Conservation (phyloP, 2,329 filamentous ascomycete genomes). For the Fusarium succisae region DNA sequence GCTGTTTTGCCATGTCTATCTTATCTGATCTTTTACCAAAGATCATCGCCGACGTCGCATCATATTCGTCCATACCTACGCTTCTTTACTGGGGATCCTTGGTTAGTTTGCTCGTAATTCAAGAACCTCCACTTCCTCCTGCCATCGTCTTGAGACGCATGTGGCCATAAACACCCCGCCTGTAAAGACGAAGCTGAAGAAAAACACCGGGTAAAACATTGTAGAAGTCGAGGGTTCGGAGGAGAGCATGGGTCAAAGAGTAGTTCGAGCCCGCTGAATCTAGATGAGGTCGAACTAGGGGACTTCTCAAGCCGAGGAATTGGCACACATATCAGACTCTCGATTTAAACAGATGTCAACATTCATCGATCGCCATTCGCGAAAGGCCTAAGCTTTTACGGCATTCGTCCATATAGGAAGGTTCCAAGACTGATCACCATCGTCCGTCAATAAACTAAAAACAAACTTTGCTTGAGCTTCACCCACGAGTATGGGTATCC, state of each 20-base stretch:
- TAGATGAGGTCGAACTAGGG: background rate
- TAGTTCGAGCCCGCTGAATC: background rate
- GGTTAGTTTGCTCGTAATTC: slow-evolving; percentile 6
- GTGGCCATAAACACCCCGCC: slow-evolving; percentile 25
- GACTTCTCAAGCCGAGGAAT: background rate
- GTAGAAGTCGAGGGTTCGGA: background rate
- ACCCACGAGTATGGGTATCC: background rate
- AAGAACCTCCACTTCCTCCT: slow-evolving; percentile 29
- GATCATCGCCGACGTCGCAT: slow-evolving; percentile 54
- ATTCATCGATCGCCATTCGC: slow-evolving; percentile 4
- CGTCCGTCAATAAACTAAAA: background rate
- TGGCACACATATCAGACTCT: background rate
- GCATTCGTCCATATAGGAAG: slow-evolving; percentile 5
- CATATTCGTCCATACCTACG: slow-evolving; percentile 11
- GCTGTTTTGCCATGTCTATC: slow-evolving; percentile 22
- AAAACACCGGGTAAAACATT: background rate
- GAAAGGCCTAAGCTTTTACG: background rate
- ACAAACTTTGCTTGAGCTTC: slow-evolving; percentile 6
- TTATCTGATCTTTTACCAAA: slow-evolving; percentile 43
- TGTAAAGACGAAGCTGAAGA: slow-evolving; percentile 14
- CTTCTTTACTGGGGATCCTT: slow-evolving; percentile 19
- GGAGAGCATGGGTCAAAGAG: background rate
- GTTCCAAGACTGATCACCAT: background rate
- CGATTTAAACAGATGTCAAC: slow-evolving; percentile 3
- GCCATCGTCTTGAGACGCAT: slow-evolving; percentile 12